phyloP scores from a whole-genome alignment of 371 early-diverging fungal species.

The Mucor indicus region DNA sequence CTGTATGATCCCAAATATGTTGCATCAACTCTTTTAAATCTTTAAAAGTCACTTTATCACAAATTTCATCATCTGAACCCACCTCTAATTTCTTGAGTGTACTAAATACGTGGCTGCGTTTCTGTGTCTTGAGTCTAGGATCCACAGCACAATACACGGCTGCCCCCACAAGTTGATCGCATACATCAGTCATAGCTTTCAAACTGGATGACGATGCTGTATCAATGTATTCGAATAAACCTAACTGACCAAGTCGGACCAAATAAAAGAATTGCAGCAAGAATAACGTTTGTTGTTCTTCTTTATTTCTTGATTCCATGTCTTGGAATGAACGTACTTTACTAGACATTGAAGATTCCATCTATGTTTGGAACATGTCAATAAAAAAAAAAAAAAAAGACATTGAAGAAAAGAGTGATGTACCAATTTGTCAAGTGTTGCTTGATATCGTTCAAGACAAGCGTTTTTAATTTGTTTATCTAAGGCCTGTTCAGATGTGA shows the following conservation, averaged over 20 bases:
- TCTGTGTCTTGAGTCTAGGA: slow-evolving; percentile 1
- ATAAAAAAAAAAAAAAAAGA: not conserved
- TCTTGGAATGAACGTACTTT: slow-evolving; percentile 3
- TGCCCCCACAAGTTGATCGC: slow-evolving; percentile 35
- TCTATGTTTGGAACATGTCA: slow-evolving; percentile 2
- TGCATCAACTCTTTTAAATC: slow-evolving; percentile 24
- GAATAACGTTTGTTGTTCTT: slow-evolving; percentile 19
- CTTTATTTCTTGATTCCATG: slow-evolving; percentile 3
- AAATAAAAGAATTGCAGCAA: slow-evolving; percentile 37
- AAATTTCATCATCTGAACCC: slow-evolving; percentile 16
- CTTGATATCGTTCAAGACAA: slow-evolving; percentile 7
- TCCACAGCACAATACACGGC: slow-evolving; percentile 26
- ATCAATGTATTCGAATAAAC: slow-evolving; percentile 25
- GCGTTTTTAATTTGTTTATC: not conserved
- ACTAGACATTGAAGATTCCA: not conserved
- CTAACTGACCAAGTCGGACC: slow-evolving; percentile 35
- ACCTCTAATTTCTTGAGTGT: slow-evolving; percentile 26
- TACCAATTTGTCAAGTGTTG: slow-evolving; percentile 4
- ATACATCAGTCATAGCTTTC: slow-evolving; percentile 19
- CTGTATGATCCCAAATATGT: slow-evolving; percentile 24
- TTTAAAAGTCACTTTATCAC: slow-evolving; percentile 20
- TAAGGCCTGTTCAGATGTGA: slow-evolving; percentile 1
- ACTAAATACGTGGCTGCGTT: slow-evolving; percentile 14
- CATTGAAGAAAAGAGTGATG: not conserved
- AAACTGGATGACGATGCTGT: slow-evolving; percentile 4